phyloP scores from a whole-genome alignment of 164 flowering plant genomes.

The Cinnamomum micranthum region DNA sequence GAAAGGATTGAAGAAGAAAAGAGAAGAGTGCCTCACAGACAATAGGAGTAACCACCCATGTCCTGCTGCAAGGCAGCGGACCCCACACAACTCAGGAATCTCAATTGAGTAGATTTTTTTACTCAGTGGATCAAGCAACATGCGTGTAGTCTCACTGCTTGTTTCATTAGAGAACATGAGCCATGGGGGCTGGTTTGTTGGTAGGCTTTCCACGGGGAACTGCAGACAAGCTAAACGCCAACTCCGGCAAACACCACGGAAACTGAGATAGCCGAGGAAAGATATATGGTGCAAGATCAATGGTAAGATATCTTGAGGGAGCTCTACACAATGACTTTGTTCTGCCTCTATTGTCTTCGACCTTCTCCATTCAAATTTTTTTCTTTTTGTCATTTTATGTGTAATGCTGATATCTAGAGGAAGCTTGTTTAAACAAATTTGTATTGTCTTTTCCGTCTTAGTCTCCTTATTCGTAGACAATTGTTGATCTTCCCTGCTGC shows the following conservation, averaged over 20 bases:
- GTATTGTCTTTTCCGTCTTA: no score
- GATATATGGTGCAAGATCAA: not conserved
- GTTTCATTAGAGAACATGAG: not conserved
- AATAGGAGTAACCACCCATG: not conserved
- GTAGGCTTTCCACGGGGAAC: not conserved
- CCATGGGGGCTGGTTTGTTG: not conserved
- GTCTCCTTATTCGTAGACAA: no score
- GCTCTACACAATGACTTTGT: not conserved
- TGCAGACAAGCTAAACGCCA: not conserved
- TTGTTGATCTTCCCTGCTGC: no score
- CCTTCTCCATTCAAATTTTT: no score
- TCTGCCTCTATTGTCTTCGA: not conserved
- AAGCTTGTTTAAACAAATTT: no score
- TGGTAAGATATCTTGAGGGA: not conserved
- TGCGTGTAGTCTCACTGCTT: not conserved
- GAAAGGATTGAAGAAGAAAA: constrained; percentile 1
- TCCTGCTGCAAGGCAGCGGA: not conserved
- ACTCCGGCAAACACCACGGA: not conserved
- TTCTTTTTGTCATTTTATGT: no score
- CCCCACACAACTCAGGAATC: not conserved
- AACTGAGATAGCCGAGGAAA: not conserved
- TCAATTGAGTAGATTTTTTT: not conserved
- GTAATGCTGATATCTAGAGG: no score
- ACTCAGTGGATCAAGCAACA: not conserved
- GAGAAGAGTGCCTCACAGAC: not conserved